Base-by-base conservation (phyloP, 768 basidiomycete genomes). In the Boletus pseudopeckii region DNA sequence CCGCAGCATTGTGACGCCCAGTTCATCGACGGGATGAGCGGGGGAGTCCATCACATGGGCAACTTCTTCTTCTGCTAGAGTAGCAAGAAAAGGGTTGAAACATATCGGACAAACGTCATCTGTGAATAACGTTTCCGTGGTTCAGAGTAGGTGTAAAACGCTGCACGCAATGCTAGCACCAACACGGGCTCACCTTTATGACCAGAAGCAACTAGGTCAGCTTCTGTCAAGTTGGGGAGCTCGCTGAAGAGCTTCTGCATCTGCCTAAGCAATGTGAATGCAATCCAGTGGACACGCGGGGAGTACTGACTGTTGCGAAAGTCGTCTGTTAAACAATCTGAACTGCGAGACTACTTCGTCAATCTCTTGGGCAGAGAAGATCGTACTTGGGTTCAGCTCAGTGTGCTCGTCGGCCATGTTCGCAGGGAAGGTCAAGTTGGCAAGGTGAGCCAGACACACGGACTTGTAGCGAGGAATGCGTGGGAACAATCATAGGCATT, bases 81-180 rank as follows among this genome's bases (percentile, higher is more conserved):
- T 72, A 11, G 86, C 80, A n/a, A 79, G 74, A 61, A 85, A 84
- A 0, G 86, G 73, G 33, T 79, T 85, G 57, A 86, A 78, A 67
- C 90, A 92, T 59, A 92, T 88, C 11, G 90, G 80, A 63, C 90
- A 92, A 17, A 76, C 66, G 7, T 83, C 80, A 57, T 91, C 90
- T 90, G 50, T 17, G 50, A 20, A 41, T 38, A 48, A 47, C 47
- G 37, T 37, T 17, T 50, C 17, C 40, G 43, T 33, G 44, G 6
- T 13, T 36, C 22, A 24, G 20, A 53, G 49, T 13, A 28, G 4
- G 42, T 28, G 26, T 28, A 33, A 32, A 14, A 7, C 40, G n/a
- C n/a, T n/a, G n/a, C n/a, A n/a, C n/a, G 30, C 18, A 13, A 43
- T 11, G 47, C 8, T 11, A 6, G 30, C 14, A 10, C 15, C 32